Base-by-base conservation (phyloP, 768 basidiomycete species). In the Termitomyces sp. region DNA sequence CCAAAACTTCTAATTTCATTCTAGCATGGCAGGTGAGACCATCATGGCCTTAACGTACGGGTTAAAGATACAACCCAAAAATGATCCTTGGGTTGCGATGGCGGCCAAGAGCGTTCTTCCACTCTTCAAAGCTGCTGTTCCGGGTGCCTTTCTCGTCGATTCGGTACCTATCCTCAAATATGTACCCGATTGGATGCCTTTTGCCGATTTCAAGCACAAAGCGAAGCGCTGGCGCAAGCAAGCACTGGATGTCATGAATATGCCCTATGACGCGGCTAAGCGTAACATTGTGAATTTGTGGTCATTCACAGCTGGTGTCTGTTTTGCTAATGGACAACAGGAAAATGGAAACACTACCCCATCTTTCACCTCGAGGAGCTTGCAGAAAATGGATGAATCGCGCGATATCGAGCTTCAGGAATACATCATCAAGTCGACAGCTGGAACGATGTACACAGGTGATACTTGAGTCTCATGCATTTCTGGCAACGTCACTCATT, bases 101-200 rank as follows among this genome's bases (percentile, higher is more conserved):
- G 71, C 71, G 0, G 72, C 75, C 30, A 55, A 69, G 26, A 70
- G 71, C 5, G 54, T 74, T n/a, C 56, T 64, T 2, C 67, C 67
- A 0, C 56, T 77, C 26, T 61, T 68, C 9, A 67, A 58, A 14
- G 65, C 72, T 8, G 66, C 58, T 4, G 66, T 66, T 44, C 61
- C 69, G 74, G n/a, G n/a, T n/a, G n/a, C n/a, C n/a, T n/a, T n/a
- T n/a, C n/a, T n/a, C n/a, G n/a, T n/a, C n/a, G n/a, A 78, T 42
- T 56, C 63, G 0, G 36, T 70, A 14, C 68, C 67, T 9, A 30
- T 67, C 16, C 60, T 79, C 13, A 70, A 70, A 53, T 62, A 75
- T 40, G 53, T 77, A 1, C 76, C 75, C 5, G 62, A 57, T 5
- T 76, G 72, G 69, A 59, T 77, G 46, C 75, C 77, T 32, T 70